A percentile compares a stretch with the other conserved stretches of the same genome.
These are phyloP conservation scores for Pichia sp. DNA, from an alignment of 1,139 yeast species.

Conservation along the genomic window DNA sequence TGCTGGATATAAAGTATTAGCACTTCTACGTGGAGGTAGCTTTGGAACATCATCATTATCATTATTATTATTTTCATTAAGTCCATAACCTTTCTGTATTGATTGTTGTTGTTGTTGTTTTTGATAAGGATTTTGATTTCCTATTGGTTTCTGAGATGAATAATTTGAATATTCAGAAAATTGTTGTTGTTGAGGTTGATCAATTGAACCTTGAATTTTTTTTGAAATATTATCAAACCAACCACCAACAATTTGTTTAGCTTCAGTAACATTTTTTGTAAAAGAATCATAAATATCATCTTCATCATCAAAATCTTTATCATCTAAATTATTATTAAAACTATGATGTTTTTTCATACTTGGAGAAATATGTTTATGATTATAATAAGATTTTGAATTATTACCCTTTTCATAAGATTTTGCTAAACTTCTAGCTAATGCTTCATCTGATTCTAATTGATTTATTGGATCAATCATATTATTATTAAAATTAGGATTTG, in stretches of 20 bases:
- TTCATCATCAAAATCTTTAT: conserved; percentile 33
- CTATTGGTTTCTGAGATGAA: conserved; percentile 1
- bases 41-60: conserved; percentile 9
- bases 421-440: conserved; percentile 75
- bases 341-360: conserved; percentile 11
- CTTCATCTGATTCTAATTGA: conserved; percentile 72
- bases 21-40: conserved; percentile 9
- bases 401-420: conserved; percentile 46
- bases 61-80: background rate
- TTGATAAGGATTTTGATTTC: conserved; percentile 9
- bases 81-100: too few relatives aligned
- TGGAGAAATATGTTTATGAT: background rate
- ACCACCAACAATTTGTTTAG: conserved; percentile 67
- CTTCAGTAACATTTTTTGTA: conserved; percentile 77
- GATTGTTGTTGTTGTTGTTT: background rate
- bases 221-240: conserved; percentile 77
- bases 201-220: conserved; percentile 37
- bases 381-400: too few relatives aligned
- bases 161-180: background rate
- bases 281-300: conserved; percentile 60
- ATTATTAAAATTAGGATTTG: conserved; percentile 25
- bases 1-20: conserved; percentile 9
- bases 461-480: background rate
- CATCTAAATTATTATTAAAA: conserved; percentile 20
- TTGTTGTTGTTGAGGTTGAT: background rate